Percentiles rank a stretch among this genome's conserved stretches.
Evolutionary conservation across 208 protist genomes (phyloP).

Genomic region (Blastocrithidia nonstop): DNA sequence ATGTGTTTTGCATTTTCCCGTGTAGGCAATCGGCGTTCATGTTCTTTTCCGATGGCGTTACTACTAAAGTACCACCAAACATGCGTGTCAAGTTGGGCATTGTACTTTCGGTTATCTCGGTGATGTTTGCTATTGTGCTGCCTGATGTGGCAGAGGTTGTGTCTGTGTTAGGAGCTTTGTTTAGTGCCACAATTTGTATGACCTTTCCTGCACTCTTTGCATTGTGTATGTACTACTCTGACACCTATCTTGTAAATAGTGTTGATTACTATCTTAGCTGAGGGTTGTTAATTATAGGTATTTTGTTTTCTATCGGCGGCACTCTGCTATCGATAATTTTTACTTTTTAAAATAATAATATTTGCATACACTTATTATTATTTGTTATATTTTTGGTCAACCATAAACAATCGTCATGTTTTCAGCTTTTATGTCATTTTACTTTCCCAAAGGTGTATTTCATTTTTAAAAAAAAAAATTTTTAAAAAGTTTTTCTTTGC

Average conservation of each 20-base stretch:
- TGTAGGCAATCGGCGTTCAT: conserved; percentile 50
- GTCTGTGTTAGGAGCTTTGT: conserved; percentile 42
- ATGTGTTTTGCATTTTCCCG: conserved; percentile 63
- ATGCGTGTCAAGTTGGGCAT: conserved; percentile 29
- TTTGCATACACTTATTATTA: neutral
- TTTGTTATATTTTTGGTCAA: no score
- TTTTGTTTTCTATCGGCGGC: conserved; percentile 31
- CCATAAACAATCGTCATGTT: no score
- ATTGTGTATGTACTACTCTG: conserved; percentile 37
- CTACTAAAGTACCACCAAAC: conserved; percentile 35
- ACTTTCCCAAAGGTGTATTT: no score
- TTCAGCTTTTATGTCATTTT: no score
- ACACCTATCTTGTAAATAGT: conserved; percentile 34
- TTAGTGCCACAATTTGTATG: conserved; percentile 68
- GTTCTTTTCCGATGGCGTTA: conserved; percentile 35
- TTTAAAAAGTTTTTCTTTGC: no score
- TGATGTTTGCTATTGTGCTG: conserved; percentile 38
- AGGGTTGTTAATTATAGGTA: conserved; percentile 24
- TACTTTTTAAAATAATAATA: neutral
- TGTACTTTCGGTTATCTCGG: conserved; percentile 13
- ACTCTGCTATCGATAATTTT: conserved; percentile 40
- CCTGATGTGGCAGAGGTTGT: conserved; percentile 50
- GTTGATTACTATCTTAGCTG: conserved; percentile 24
- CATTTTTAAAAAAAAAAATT: no score
- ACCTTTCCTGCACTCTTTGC: conserved; percentile 60